Evolutionary conservation across 176 grass and related monocot genomes (phyloP).

Genomic region (Eragrostis nindensis): DNA sequence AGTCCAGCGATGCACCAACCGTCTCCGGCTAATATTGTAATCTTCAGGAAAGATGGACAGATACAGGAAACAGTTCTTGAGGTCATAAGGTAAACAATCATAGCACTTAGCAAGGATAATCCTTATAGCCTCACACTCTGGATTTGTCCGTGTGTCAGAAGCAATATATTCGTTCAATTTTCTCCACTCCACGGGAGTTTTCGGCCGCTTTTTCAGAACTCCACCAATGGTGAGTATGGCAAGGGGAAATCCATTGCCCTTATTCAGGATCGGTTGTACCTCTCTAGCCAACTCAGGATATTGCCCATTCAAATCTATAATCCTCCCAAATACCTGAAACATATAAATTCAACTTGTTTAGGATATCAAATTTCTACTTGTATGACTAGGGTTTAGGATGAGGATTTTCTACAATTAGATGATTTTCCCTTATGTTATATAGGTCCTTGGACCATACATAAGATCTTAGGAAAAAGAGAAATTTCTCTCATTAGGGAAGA

Average conservation of each 20-base stretch:
- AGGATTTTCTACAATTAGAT: no score
- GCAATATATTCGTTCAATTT: constrained; percentile 25
- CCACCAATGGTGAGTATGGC: constrained; percentile 46
- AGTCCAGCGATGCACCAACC: constrained; percentile 32
- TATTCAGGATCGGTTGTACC: constrained; percentile 18
- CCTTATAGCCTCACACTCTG: not conserved
- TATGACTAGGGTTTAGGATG: no score
- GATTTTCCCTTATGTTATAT: no score
- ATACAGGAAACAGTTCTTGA: constrained; percentile 49
- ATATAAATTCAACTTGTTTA: no score
- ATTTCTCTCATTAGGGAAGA: no score
- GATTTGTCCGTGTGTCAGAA: constrained; percentile 20
- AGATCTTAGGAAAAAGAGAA: no score
- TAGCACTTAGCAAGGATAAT: constrained; percentile 16
- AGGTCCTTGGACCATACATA: no score
- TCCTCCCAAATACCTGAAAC: not conserved
- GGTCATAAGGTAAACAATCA: constrained; percentile 43
- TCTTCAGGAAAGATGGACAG: constrained; percentile 39
- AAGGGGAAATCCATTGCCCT: constrained; percentile 35
- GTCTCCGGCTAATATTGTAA: not conserved
- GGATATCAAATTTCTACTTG: no score
- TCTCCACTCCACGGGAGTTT: not conserved
- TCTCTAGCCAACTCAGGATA: not conserved
- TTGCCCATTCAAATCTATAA: not conserved
- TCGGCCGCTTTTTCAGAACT: not conserved